Conservation (phyloP, 2,329 filamentous ascomycete species). For the Pseudopyrenochaeta lycopersici region DNA sequence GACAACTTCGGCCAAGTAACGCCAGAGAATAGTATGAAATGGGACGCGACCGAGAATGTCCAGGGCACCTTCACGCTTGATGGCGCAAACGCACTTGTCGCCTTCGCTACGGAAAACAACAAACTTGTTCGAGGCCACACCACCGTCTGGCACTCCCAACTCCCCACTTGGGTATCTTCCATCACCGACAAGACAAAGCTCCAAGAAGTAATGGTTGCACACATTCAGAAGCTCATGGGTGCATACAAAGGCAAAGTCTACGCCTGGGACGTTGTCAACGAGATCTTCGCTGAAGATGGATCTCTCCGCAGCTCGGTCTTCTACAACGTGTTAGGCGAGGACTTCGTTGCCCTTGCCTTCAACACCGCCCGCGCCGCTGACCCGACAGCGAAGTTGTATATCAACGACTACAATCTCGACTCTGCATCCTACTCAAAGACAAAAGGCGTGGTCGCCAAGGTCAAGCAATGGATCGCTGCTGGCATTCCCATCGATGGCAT, state of each 20-base stretch:
- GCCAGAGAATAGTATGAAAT: constrained; percentile 75
- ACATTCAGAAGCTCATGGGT: constrained; percentile 66
- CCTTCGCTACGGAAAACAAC: constrained; percentile 65
- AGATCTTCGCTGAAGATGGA: constrained; percentile 58
- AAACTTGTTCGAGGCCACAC: constrained; percentile 71
- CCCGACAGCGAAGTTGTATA: constrained; percentile 74
- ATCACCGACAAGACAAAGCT: constrained; percentile 64
- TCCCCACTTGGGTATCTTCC: constrained; percentile 65
- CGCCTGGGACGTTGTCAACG: constrained; percentile 56
- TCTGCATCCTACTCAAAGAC: constrained; percentile 67
- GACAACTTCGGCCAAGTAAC: constrained; percentile 71
- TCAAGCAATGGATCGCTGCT: constrained; percentile 69
- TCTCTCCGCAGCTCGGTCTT: constrained; percentile 69
- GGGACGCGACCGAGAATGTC: constrained; percentile 64
- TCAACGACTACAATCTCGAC: constrained; percentile 76
- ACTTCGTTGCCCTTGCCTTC: constrained; percentile 76
- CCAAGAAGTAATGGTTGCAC: constrained; percentile 65
- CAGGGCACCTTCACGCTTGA: constrained; percentile 65
- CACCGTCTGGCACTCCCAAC: constrained; percentile 67
- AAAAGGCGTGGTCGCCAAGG: constrained; percentile 63
- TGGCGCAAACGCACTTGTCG: constrained; percentile 67
- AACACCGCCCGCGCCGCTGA: constrained; percentile 72
- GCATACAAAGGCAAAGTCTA: constrained; percentile 71
- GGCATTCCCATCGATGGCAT: constrained; percentile 74
- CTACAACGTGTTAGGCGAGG: constrained; percentile 73